Base-by-base conservation (phyloP, 257 asterid genomes). In the Solanum tarapatanum region DNA sequence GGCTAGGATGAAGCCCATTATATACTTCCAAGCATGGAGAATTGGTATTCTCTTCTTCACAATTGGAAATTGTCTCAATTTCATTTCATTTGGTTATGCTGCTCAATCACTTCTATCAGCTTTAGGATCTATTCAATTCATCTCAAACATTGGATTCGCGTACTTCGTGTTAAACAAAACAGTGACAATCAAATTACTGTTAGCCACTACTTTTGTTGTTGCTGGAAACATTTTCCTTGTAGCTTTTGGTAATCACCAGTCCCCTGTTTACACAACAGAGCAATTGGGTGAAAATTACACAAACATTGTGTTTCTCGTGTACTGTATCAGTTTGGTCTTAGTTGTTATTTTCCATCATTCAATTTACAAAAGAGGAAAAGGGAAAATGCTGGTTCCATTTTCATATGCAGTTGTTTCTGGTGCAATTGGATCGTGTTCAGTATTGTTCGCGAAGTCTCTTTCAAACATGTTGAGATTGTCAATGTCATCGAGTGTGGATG, bases 41-140 rank as follows among this genome's bases (percentile, higher is more conserved):
- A 88, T 93, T 48, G 99, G 99, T 94, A 95, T 95, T 83, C 84
- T 93, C 19, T 95, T 96, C 89, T 96, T 96, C 84, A 91, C 93
- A 84, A 89, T 95, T 72, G 99, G 99, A 70, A 95, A 96, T 89
- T 94, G 94, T 92, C 98, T 96, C 89, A 96, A 96, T 93, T 96
- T 96, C 93, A 83, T 96, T 89, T 96, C 99, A 28, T 96, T 96
- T 88, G 99, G 99, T 87, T 96, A 95, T 89, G 99, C 99, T 84
- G 99, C 99, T 87, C 99, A 95, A 97, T 96, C 99, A 86, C 98
- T 96, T 89, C 98, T 96, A 85, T 98, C 99, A 87, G 98, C 99
- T 87, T 90, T 96, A 82, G 99, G 99, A 89, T 96, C 99, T 88
- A 91, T 96, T 86, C 99, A 96, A 86, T 96, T 96, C 85, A 96